Conservation (phyloP, 257 asterid species). For the Plantago major region DNA sequence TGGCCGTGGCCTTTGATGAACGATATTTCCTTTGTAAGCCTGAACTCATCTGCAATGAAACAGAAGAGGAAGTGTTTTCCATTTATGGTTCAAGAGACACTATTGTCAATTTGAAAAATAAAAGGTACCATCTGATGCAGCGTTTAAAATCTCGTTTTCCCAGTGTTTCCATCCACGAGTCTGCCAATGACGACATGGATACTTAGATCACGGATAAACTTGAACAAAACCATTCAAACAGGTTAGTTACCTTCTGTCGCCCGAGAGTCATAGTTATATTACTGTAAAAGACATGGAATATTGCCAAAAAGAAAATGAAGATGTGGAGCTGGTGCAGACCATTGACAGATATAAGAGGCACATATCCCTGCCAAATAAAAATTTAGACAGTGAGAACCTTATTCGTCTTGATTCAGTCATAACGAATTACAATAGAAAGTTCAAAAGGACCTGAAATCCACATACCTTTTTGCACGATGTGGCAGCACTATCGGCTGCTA, state of each 20-base stretch:
- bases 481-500: conserved; percentile 25
- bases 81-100: no score
- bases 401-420: not conserved
- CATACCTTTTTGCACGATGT: conserved; percentile 28
- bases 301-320: conserved; percentile 64
- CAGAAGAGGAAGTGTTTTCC: not conserved
- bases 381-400: not conserved
- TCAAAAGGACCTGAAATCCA: not conserved
- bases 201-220: not conserved
- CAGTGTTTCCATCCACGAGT: conserved; percentile 95
- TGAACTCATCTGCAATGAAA: conserved; percentile 55
- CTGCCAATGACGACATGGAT: conserved; percentile 25
- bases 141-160: conserved; percentile 55
- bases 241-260: conserved; percentile 42
- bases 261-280: conserved; percentile 61
- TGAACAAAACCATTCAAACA: not conserved
- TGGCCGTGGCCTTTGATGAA: conserved; percentile 70
- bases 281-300: conserved; percentile 58
- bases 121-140: conserved; percentile 36
- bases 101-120: not conserved
- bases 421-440: not conserved
- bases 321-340: conserved; percentile 69
- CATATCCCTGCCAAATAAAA: conserved; percentile 35
- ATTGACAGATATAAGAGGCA: conserved; percentile 45
- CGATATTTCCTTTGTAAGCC: conserved; percentile 92